phyloP scores from a whole-genome alignment of 2,329 filamentous ascomycete genomes.

The Talaromyces rugulosus region DNA sequence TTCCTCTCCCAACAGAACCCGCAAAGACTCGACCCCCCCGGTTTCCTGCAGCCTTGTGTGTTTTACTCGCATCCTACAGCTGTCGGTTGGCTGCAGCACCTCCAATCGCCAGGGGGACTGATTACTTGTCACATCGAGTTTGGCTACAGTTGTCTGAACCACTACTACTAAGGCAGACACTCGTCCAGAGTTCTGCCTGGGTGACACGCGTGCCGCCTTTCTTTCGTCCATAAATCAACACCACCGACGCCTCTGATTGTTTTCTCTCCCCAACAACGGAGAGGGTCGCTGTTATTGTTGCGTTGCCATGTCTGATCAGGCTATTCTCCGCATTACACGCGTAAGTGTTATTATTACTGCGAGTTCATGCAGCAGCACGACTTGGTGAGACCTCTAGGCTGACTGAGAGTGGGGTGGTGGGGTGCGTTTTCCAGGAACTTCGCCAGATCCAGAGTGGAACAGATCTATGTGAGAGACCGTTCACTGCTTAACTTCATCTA shows the following conservation, averaged over 20 bases:
- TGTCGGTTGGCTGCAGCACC: not conserved
- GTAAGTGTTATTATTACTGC: constrained; percentile 43
- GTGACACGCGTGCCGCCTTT: not conserved
- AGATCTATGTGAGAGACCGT: constrained; percentile 67
- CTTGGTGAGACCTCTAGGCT: not conserved
- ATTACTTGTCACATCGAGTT: not conserved
- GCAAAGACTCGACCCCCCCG: not conserved
- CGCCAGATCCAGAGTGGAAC: constrained; percentile 76
- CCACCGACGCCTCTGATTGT: not conserved
- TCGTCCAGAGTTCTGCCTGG: not conserved
- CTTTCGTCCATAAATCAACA: not conserved
- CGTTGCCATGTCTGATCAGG: constrained; percentile 69
- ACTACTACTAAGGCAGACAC: not conserved
- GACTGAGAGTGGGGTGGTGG: constrained; percentile 9
- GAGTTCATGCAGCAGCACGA: not conserved
- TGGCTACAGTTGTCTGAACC: not conserved
- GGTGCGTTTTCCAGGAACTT: constrained; percentile 60
- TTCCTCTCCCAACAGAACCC: not conserved
- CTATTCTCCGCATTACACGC: constrained; percentile 81
- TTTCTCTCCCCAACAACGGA: not conserved
- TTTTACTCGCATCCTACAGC: not conserved
- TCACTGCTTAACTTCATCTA: not conserved
- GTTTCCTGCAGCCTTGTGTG: not conserved
- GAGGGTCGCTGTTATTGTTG: not conserved
- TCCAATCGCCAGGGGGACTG: not conserved